Percentiles rank a stretch among this genome's conserved stretches.
These are phyloP conservation scores for Neonectria punicea DNA, from an alignment of 2,329 filamentous ascomycete species.

Conservation along the genomic window DNA sequence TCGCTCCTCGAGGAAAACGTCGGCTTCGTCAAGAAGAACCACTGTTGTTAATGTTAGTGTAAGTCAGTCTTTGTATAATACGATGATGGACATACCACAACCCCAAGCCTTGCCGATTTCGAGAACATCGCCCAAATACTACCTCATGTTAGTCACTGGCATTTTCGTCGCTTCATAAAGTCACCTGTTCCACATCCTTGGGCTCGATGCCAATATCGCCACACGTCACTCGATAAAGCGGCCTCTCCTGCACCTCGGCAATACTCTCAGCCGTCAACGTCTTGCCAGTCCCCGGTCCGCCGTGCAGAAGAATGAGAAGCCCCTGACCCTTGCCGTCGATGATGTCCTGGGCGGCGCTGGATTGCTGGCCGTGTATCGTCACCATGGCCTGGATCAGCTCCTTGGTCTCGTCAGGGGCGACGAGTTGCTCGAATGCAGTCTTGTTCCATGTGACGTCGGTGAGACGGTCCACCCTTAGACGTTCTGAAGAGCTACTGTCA, in stretches of 20 bases:
- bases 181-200: conserved; percentile 25
- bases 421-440: conserved; percentile 21
- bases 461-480: background rate
- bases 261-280: conserved; percentile 33
- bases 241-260: conserved; percentile 29
- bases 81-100: conserved; percentile 12
- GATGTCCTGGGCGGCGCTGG: conserved; percentile 11
- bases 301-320: conserved; percentile 16
- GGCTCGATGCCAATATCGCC: conserved; percentile 35
- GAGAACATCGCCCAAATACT: conserved; percentile 29
- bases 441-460: conserved; percentile 29
- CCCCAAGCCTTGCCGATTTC: conserved; percentile 30
- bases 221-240: conserved; percentile 30
- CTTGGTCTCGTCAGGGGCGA: conserved; percentile 16
- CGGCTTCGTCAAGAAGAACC: conserved; percentile 17
- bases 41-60: background rate
- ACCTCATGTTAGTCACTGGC: background rate
- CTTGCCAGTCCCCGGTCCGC: conserved; percentile 17
- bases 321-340: conserved; percentile 18
- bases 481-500: background rate
- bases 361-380: conserved; percentile 16
- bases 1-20: conserved; percentile 25
- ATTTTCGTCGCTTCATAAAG: background rate
- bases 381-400: conserved; percentile 23
- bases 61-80: background rate